Evolutionary conservation across 352 stramenopile genomes (phyloP).

Genomic region (Blastocystis hominis): DNA sequence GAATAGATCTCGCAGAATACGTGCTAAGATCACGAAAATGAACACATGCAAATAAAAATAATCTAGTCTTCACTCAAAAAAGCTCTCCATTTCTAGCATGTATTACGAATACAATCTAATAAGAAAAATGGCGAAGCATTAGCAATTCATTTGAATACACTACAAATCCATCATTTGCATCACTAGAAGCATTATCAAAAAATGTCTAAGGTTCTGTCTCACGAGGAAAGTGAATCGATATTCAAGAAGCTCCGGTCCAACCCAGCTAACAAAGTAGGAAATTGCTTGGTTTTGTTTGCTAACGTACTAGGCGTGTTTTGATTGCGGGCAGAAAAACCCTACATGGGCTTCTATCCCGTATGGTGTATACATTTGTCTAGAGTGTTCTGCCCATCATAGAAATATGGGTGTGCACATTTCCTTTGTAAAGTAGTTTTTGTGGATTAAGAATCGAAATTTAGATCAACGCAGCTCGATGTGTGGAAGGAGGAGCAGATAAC

Average conservation of each 20-base stretch:
- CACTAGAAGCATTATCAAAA: no score
- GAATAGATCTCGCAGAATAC: no score
- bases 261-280: constrained; percentile 45
- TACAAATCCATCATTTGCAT: no score
- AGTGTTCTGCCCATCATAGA: constrained; percentile 85
- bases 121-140: no score
- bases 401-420: constrained; percentile 89
- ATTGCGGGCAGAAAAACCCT: constrained; percentile 62
- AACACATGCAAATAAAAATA: no score
- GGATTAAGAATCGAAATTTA: neutral
- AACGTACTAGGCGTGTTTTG: constrained; percentile 48
- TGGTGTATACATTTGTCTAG: constrained; percentile 86
- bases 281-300: neutral
- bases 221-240: constrained; percentile 52
- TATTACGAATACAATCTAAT: no score
- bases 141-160: no score
- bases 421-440: constrained; percentile 70
- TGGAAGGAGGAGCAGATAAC: constrained; percentile 56
- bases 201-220: constrained; percentile 16
- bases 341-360: constrained; percentile 84
- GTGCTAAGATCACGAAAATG: no score
- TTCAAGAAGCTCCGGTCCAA: constrained; percentile 54
- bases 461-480: constrained; percentile 55
- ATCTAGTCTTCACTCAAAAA: no score
- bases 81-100: no score